Conservation (phyloP, 441 rosid genomes). For the Eruca vesicaria region DNA sequence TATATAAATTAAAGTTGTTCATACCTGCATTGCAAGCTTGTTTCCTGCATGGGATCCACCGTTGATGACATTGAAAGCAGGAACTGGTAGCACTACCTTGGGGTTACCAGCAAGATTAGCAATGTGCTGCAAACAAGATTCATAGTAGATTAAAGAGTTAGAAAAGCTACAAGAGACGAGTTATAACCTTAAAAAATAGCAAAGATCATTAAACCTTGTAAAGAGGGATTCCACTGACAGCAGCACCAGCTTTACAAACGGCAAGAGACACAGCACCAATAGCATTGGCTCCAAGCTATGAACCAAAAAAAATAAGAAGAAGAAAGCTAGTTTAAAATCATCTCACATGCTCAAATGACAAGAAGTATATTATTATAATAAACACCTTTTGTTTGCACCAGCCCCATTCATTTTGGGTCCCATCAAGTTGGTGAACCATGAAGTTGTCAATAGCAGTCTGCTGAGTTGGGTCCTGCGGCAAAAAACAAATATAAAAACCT, state of each 20-base stretch:
- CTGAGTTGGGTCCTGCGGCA: conserved; percentile 78
- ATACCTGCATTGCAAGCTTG: conserved; percentile 91
- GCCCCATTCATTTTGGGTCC: conserved; percentile 97
- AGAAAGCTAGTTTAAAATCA: neutral
- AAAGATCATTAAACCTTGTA: conserved; percentile 59
- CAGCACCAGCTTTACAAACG: conserved; percentile 90
- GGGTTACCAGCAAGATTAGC: conserved; percentile 83
- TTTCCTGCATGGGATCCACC: conserved; percentile 98
- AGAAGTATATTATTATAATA: neutral
- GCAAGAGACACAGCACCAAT: conserved; percentile 88
- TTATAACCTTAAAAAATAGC: neutral
- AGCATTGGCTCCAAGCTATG: conserved; percentile 94
- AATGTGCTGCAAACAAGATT: conserved; percentile 37
- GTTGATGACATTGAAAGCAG: conserved; percentile 94
- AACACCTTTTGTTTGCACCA: conserved; percentile 91
- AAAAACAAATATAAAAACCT: neutral
- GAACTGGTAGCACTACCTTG: conserved; percentile 80
- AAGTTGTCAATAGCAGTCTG: conserved; percentile 73
- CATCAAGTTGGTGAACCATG: conserved; percentile 97
- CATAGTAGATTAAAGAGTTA: neutral
- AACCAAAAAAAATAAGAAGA: neutral
- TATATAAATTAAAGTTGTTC: neutral
- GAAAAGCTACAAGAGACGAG: neutral
- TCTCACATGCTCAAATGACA: neutral
- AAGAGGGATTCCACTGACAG: conserved; percentile 64